Evolutionary conservation across 768 basidiomycete species (phyloP).

Genomic region (Leccinum longicurvipes): DNA sequence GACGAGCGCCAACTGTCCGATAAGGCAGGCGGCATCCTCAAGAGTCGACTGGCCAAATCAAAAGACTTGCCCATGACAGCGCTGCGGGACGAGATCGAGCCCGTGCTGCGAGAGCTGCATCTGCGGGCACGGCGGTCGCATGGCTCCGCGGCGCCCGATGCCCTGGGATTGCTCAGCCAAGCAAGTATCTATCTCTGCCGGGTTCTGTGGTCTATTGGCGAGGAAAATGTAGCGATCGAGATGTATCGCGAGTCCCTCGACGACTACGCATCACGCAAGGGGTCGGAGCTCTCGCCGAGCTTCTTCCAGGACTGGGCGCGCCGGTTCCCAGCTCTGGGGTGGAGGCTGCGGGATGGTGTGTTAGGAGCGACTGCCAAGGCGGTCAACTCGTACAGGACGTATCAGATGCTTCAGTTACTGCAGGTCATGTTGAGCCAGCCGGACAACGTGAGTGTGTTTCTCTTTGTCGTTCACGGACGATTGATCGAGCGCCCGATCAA

Average conservation of each 20-base stretch:
- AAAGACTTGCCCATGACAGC: slow-evolving; percentile 57
- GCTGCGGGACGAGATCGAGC: slow-evolving; percentile 32
- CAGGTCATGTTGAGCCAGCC: slow-evolving; percentile 55
- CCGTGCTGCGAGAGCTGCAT: slow-evolving; percentile 64
- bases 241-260: slow-evolving; percentile 62
- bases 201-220: slow-evolving; percentile 38
- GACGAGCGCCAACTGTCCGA: slow-evolving; percentile 89
- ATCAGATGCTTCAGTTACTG: slow-evolving; percentile 72
- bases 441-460: slow-evolving; percentile 16
- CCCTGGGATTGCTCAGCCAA: slow-evolving; percentile 60
- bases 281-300: slow-evolving; percentile 62
- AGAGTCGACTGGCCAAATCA: slow-evolving; percentile 66
- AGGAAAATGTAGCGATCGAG: slow-evolving; percentile 43
- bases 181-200: slow-evolving; percentile 70
- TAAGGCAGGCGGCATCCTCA: slow-evolving; percentile 80
- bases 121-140: slow-evolving; percentile 63
- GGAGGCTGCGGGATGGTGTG: slow-evolving; percentile 62
- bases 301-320: slow-evolving; percentile 81
- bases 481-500: slow-evolving; percentile 8
- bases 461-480: neutral
- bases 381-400: slow-evolving; percentile 73
- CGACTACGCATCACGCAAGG: slow-evolving; percentile 80
- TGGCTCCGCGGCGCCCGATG: slow-evolving; percentile 56
- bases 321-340: slow-evolving; percentile 61
- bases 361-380: slow-evolving; percentile 53